Evolutionary conservation across 352 stramenopile species (phyloP), one percentile per base, ranked within the genome.

Genomic region (Phytophthora ramorum): DNA sequence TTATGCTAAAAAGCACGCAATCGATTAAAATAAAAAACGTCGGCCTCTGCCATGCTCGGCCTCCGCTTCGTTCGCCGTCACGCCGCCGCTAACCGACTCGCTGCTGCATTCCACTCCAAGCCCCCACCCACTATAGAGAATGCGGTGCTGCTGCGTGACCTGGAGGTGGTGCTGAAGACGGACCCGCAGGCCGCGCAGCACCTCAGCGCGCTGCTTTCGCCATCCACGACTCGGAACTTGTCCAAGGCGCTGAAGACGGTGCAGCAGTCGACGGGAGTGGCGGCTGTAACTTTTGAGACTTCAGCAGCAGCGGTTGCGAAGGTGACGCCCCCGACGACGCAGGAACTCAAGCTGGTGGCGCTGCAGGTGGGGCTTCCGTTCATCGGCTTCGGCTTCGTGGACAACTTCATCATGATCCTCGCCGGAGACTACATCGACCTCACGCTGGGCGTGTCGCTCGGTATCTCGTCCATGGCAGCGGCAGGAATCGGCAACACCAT

Each of bases 311-410:
- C 53, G 5, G 28, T 41, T 48, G 19, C 65, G 2, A 16, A 16
- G 7, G 63, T 65, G 22, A 35, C 9, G 16, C 63, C 55, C 2
- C 65, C 85, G 14, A 83, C 83, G 20, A 56, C 76, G 49, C 66
- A 79, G 30, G 81, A 87, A 30, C 75, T 92, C 54, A 85, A 89
- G 76, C 73, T 84, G 62, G 69, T 92, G 24, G 83, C 82, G 46
- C 37, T 93, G 53, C 70, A 91, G 64, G 55, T 87, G 30, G 89
- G 80, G 1, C 78, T 98, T 53, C 96, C 97, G 3, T 99, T 99
- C 71, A 77, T 99, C 14, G 96, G 96, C 40, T 99, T 99, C 76
- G 97, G 97, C 24, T 98, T 99, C 38, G 96, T 99, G 68, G 97
- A 99, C 79, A 99, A 99, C 77, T 81, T 87, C 34, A 98, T 99